These are phyloP conservation scores for Trichosporon sp. DNA, from an alignment of 1,284 basidiomycete genomes.

Conservation along the genomic window DNA sequence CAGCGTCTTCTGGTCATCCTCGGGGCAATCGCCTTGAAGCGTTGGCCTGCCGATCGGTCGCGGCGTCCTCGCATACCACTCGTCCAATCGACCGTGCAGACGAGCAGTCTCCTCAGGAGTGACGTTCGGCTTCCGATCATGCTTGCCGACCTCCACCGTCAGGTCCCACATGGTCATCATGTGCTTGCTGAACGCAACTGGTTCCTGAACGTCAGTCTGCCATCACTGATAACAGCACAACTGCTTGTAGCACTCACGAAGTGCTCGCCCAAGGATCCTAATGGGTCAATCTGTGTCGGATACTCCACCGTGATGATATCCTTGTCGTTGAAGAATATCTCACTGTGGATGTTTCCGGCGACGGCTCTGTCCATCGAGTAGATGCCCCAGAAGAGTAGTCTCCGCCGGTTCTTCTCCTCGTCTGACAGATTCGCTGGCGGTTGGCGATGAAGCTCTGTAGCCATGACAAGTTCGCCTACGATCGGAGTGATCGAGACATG, in stretches of 20 bases:
- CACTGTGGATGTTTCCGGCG: not conserved
- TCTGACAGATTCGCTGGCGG: not conserved
- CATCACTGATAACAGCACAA: not conserved
- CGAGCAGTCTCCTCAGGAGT: not conserved
- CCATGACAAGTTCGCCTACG: not conserved
- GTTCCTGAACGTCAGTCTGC: not conserved
- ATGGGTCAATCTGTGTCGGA: not conserved
- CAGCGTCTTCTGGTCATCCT: not conserved
- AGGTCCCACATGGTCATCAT: not conserved
- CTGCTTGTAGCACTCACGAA: not conserved
- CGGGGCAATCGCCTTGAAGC: not conserved
- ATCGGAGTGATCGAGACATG: not conserved
- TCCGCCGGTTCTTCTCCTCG: not conserved
- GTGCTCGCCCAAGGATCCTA: not conserved
- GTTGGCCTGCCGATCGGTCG: not conserved
- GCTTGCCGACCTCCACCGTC: not conserved
- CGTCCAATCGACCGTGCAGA: not conserved
- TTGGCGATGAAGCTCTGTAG: not conserved
- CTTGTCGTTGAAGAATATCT: not conserved
- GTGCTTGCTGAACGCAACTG: not conserved
- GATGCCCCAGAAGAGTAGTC: not conserved
- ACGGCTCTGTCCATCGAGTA: slow-evolving; percentile 2
- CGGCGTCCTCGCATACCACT: not conserved
- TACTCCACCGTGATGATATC: not conserved
- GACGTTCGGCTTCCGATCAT: not conserved